A percentile compares a stretch with the other conserved stretches of the same genome.
Conservation (phyloP, 352 stramenopile genomes). For the Globisporangium paroecandrum region DNA sequence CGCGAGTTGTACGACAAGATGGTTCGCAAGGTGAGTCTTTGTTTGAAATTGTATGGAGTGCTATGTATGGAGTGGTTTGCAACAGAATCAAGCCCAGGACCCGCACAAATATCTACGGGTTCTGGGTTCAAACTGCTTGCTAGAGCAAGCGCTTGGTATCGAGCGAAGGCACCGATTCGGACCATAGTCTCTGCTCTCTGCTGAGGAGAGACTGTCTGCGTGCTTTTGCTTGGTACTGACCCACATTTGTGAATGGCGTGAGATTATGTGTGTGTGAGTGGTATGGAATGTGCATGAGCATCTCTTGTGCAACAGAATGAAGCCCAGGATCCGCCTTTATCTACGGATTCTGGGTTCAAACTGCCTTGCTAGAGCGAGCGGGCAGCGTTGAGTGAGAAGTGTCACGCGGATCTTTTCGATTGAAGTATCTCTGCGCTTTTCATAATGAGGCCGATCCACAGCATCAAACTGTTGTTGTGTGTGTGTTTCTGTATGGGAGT, state of each 20-base stretch:
- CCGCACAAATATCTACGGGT: neutral
- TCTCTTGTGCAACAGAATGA: neutral
- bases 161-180: neutral
- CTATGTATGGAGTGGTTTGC: neutral
- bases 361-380: neutral
- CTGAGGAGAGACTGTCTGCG: neutral
- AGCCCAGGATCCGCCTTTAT: neutral
- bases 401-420: neutral
- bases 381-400: neutral
- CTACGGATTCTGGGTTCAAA: neutral
- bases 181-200: neutral
- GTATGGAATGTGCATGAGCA: neutral
- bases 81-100: slow-evolving; percentile 2
- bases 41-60: neutral
- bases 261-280: neutral
- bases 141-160: neutral
- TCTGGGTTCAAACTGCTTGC: slow-evolving; percentile 2
- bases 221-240: neutral
- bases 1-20: neutral
- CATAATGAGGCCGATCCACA: neutral
- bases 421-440: neutral
- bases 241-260: neutral
- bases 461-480: neutral
- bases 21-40: neutral
- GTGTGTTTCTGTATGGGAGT: neutral